phyloP scores from a whole-genome alignment of 257 asterid species.

The Nicotiana noctiflora region DNA sequence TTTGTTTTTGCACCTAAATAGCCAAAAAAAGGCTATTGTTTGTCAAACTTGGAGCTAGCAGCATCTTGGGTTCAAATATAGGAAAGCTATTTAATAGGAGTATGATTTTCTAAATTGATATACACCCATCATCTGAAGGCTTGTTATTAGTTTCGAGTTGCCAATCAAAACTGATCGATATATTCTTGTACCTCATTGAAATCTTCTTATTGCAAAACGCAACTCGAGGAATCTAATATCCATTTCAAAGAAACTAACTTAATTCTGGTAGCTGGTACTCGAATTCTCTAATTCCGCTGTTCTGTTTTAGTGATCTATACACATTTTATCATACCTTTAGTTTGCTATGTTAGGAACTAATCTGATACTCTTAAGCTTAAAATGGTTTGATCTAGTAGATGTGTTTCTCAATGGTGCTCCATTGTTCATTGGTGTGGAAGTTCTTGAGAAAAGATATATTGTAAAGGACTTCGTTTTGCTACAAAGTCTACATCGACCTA shows the following conservation, averaged over 20 bases:
- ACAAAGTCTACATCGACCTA: background rate
- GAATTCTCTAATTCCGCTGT: background rate
- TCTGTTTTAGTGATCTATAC: background rate
- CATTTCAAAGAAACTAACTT: background rate
- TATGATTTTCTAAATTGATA: background rate
- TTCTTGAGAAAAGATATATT: background rate
- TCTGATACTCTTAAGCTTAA: background rate
- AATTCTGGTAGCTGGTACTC: background rate
- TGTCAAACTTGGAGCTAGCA: background rate
- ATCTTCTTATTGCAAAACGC: background rate
- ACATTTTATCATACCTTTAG: background rate
- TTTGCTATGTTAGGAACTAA: background rate
- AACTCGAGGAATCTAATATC: background rate
- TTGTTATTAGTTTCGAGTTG: background rate
- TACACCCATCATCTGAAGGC: background rate
- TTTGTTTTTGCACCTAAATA: background rate
- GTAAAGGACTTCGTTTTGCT: background rate
- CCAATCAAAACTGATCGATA: background rate
- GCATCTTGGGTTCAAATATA: background rate
- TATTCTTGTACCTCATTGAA: background rate
- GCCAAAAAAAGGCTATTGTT: background rate
- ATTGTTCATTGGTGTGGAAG: background rate
- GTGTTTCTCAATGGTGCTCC: background rate
- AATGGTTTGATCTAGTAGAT: background rate
- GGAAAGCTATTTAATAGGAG: background rate